These are phyloP conservation scores for Pichia kudriavzevii DNA, from an alignment of 1,139 yeast genomes.

Conservation along the genomic window DNA sequence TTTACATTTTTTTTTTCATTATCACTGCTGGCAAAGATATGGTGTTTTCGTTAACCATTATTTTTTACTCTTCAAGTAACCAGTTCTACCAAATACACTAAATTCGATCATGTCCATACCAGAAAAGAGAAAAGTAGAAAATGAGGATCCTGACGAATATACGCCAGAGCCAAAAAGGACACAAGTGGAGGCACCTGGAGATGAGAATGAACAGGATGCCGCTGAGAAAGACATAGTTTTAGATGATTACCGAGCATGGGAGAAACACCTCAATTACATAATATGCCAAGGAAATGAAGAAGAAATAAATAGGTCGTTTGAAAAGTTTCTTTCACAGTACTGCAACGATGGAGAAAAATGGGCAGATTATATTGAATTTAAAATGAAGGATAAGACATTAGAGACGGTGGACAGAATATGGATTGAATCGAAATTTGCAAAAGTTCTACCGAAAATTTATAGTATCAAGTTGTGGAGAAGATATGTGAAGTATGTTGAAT, in stretches of 20 bases:
- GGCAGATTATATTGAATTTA: slow-evolving; percentile 66
- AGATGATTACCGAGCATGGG: no score
- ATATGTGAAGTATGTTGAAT: slow-evolving; percentile 72
- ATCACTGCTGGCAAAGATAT: no score
- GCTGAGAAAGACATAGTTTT: no score
- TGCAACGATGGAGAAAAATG: slow-evolving; percentile 45
- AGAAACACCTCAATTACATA: no score
- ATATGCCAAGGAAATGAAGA: slow-evolving; percentile 48
- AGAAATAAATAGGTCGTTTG: slow-evolving; percentile 54
- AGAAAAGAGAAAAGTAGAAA: slow-evolving; percentile 3
- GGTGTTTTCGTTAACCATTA: no score
- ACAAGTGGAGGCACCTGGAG: not conserved
- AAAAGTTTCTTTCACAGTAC: slow-evolving; percentile 55
- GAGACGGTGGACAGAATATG: slow-evolving; percentile 59
- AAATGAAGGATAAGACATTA: slow-evolving; percentile 30
- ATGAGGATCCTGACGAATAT: not conserved
- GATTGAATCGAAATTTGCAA: slow-evolving; percentile 58
- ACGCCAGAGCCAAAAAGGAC: slow-evolving; percentile 2
- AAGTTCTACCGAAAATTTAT: slow-evolving; percentile 52
- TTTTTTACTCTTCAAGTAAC: no score
- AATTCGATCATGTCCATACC: not conserved
- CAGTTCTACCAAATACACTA: no score
- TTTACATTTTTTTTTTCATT: no score
- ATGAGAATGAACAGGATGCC: no score
- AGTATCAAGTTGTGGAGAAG: slow-evolving; percentile 63